Evolutionary conservation across 495 filamentous ascomycete genomes (phyloP), one percentile per base, ranked within the genome.

Genomic region (Penicillium verhagenii): DNA sequence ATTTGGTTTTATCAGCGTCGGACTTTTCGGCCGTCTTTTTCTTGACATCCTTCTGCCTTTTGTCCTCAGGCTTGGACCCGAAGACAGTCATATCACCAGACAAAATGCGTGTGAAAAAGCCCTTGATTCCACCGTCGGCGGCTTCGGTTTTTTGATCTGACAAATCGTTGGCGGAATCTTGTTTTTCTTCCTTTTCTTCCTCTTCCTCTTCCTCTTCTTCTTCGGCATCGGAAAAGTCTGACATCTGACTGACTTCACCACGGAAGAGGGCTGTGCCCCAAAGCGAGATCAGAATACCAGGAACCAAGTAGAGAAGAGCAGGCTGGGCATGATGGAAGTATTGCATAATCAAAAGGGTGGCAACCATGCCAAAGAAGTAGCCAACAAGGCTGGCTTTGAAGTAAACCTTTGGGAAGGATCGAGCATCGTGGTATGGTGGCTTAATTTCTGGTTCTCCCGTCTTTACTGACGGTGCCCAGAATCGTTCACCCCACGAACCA

Each of bases 241-340:
- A 95, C 85, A 97, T 88, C 23, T 82, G 67, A 23, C 66, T 71
- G 10, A 90, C 25, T 58, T 97, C 92, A 3, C 89, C 85, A 35
- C 84, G 82, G 10, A 80, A 54, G 2, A 85, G 54, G 5, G 87
- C 94, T n/a, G 88, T 92, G n/a, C 83, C 70, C 90, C 91, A 96
- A 9, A 96, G 60, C 2, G 85, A 78, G 10, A 77, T 74, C 10
- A 96, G 66, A 3, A 97, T 92, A 2, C 89, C 85, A 0, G 94
- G 94, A 2, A 97, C 95, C 13, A 98, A 83, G 63, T 98, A 98
- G 7, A 98, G 74, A 37, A 98, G 79, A 10, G 94, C 94, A 1
- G 94, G 94, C 59, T 98, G 94, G 9, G 88, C 89, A 57, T 94
- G 91, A 29, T 85, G 78, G 52, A 79, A 92, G 19, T 88, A 72